Evolutionary conservation across 208 protist species (phyloP).

Genomic region (Leishmania gerbilli): DNA sequence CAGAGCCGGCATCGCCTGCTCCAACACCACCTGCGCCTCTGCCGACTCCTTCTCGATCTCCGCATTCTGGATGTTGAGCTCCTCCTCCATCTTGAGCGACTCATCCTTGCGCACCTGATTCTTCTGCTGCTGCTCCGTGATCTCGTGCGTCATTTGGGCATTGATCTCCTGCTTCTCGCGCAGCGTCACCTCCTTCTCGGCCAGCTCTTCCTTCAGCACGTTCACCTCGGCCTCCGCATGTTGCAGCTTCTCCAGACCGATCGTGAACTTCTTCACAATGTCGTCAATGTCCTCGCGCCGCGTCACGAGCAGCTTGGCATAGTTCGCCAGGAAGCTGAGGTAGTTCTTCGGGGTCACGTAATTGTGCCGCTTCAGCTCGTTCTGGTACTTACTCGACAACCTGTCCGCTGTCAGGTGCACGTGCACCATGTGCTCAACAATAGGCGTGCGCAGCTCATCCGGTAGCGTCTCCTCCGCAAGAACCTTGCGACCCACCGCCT

Average conservation of each 20-base stretch:
- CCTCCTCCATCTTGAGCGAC: conserved; percentile 90
- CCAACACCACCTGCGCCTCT: conserved; percentile 95
- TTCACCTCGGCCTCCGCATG: conserved; percentile 96
- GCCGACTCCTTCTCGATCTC: conserved; percentile 92
- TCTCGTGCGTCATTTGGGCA: conserved; percentile 91
- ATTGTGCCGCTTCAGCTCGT: conserved; percentile 95
- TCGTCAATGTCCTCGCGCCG: conserved; percentile 95
- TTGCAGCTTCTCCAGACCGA: conserved; percentile 97
- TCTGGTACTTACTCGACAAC: conserved; percentile 89
- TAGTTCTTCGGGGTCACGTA: conserved; percentile 99
- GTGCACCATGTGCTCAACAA: conserved; percentile 96
- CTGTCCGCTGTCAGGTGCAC: conserved; percentile 94
- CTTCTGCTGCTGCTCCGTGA: conserved; percentile 89
- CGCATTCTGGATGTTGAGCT: conserved; percentile 89
- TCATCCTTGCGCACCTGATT: conserved; percentile 90
- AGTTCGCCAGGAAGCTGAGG: conserved; percentile 98
- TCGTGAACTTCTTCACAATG: conserved; percentile 95
- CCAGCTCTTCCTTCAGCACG: conserved; percentile 94
- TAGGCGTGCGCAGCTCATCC: conserved; percentile 74
- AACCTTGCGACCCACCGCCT: conserved; percentile 91
- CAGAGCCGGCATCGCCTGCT: conserved; percentile 96
- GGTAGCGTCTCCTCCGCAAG: conserved; percentile 91
- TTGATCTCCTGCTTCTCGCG: conserved; percentile 95
- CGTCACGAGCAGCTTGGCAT: conserved; percentile 92
- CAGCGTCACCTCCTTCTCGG: conserved; percentile 94